phyloP scores from a whole-genome alignment of 352 stramenopile species.

The Globisporangium mamillatum region DNA sequence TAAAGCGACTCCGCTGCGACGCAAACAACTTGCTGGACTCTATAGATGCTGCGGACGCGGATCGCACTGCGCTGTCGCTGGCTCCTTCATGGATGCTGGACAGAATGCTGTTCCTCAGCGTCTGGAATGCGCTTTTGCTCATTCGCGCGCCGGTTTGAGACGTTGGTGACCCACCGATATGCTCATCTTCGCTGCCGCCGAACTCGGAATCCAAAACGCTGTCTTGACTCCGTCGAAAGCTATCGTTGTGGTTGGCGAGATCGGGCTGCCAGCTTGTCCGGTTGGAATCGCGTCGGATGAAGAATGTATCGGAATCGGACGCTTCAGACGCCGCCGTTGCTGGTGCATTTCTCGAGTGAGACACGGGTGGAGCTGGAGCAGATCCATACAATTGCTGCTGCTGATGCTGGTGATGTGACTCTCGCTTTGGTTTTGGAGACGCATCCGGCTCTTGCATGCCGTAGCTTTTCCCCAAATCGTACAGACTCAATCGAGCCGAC shows the following conservation, averaged over 20 bases:
- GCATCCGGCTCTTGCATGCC: conserved; percentile 13
- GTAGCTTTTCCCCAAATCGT: conserved; percentile 38
- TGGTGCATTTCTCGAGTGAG: not conserved
- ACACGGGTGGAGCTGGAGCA: not conserved
- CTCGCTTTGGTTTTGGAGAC: not conserved
- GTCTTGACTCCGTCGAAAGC: conserved; percentile 6
- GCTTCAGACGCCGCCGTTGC: not conserved
- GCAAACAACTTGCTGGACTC: not conserved
- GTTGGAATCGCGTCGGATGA: conserved; percentile 22
- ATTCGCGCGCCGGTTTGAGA: not conserved
- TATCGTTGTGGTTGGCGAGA: not conserved
- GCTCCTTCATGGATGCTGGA: conserved; percentile 15
- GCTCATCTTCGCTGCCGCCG: not conserved
- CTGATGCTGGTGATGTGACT: not conserved
- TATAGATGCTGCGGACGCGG: not conserved
- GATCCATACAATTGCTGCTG: not conserved
- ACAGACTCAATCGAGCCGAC: conserved; percentile 36
- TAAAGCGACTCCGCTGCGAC: not conserved
- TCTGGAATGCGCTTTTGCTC: conserved; percentile 11
- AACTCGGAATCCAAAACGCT: not conserved
- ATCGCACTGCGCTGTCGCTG: not conserved
- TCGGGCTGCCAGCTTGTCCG: conserved; percentile 7
- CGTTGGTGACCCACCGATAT: not conserved
- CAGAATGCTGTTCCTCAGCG: conserved; percentile 19
- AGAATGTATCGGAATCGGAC: conserved; percentile 18